phyloP scores from a whole-genome alignment of 495 filamentous ascomycete genomes.

The Podospora australis region DNA sequence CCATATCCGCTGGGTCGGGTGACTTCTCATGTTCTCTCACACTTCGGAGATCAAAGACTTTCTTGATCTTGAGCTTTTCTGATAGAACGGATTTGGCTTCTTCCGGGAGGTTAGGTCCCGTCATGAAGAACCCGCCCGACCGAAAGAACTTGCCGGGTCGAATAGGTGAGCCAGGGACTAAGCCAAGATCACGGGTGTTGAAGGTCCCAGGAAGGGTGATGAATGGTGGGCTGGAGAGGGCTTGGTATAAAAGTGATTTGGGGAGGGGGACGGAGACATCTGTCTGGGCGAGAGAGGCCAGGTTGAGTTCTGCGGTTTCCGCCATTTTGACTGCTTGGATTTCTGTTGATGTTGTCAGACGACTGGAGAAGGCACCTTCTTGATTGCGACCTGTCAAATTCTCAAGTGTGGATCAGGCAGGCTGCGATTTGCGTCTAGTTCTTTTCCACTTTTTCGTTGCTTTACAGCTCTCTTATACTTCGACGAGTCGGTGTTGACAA shows the following conservation, averaged over 20 bases:
- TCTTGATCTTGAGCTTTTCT: constrained; percentile 31
- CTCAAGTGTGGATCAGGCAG: too few species aligned
- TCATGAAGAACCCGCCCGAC: constrained; percentile 38
- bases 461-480: too few species aligned
- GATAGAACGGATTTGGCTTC: constrained; percentile 33
- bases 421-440: too few species aligned
- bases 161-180: constrained; percentile 17
- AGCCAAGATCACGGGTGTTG: constrained; percentile 39
- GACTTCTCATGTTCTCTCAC: constrained; percentile 26
- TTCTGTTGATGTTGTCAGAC: too few species aligned
- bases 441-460: too few species aligned
- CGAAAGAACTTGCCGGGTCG: constrained; percentile 45
- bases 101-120: constrained; percentile 15
- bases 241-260: constrained; percentile 16
- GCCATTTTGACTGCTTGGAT: too few species aligned
- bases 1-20: constrained; percentile 34
- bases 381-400: too few species aligned
- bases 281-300: constrained; percentile 33
- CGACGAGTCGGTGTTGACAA: too few species aligned
- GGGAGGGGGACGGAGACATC: constrained; percentile 31
- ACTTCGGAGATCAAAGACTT: constrained; percentile 41
- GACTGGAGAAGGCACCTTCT: too few species aligned
- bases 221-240: constrained; percentile 46
- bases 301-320: too few species aligned
- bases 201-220: constrained; percentile 43